phyloP scores from a whole-genome alignment of 495 filamentous ascomycete genomes.

The Clavariopsis aquatica region DNA sequence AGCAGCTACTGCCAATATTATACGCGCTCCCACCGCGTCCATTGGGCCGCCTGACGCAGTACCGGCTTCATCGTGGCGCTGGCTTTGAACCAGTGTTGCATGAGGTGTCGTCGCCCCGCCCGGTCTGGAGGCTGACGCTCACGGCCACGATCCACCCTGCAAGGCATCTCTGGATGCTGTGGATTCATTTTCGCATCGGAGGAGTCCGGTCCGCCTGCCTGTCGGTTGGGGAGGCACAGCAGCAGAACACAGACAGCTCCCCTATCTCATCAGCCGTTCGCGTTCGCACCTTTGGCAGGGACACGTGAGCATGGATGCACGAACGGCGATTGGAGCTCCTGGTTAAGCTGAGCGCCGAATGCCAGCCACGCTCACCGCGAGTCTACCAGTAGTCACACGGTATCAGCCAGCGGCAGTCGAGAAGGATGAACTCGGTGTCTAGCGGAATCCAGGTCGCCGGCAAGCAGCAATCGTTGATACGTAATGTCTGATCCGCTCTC shows the following conservation, averaged over 20 bases:
- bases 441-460: not conserved
- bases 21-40: not conserved
- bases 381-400: conserved; percentile 3
- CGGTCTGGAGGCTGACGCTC: not conserved
- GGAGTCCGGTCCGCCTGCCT: conserved; percentile 5
- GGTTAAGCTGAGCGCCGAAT: conserved; percentile 15
- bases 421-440: conserved; percentile 8
- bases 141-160: not conserved
- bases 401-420: conserved; percentile 2
- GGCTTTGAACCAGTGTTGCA: not conserved
- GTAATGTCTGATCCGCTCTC: not conserved
- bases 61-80: not conserved
- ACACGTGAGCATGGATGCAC: conserved; percentile 4
- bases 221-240: conserved; percentile 3
- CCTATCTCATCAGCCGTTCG: not conserved
- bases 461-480: not conserved
- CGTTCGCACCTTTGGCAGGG: not conserved
- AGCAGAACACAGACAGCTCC: not conserved
- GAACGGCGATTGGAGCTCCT: conserved; percentile 1
- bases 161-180: not conserved
- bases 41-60: not conserved
- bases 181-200: conserved; percentile 6
- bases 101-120: not conserved
- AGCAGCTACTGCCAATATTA: not conserved
- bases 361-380: not conserved